These are phyloP conservation scores for Phytophthora colocasiae DNA, from an alignment of 352 stramenopile genomes.

Conservation along the genomic window DNA sequence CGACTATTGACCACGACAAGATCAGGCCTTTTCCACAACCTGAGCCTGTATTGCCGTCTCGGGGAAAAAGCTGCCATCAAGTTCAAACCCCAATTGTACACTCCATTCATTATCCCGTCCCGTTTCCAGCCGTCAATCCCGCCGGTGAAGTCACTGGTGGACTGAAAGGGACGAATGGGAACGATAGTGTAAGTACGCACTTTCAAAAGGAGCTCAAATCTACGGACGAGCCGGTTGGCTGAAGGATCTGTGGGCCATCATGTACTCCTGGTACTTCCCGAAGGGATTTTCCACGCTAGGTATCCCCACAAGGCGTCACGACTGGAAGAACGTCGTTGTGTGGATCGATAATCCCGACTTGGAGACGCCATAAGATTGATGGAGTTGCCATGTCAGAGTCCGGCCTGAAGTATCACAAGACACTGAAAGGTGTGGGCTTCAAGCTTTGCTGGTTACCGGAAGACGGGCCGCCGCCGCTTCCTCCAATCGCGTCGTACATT, in stretches of 20 bases:
- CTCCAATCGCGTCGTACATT: neutral
- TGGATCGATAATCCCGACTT: neutral
- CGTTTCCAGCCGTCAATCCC: neutral
- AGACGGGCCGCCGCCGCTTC: neutral
- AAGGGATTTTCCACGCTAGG: neutral
- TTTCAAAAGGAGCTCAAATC: neutral
- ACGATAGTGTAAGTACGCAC: neutral
- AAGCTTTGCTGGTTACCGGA: neutral
- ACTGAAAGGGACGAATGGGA: neutral
- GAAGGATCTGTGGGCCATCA: slow-evolving; percentile 1
- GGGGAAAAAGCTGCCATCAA: slow-evolving; percentile 3
- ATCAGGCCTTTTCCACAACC: neutral
- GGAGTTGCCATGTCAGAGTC: neutral
- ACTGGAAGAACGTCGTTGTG: neutral
- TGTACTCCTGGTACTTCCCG: slow-evolving; percentile 17
- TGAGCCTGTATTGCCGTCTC: neutral
- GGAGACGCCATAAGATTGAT: neutral
- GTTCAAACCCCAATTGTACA: neutral
- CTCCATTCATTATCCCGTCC: neutral
- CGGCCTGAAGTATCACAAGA: neutral
- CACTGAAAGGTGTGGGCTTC: neutral
- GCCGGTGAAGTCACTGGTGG: neutral
- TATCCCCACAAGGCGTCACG: neutral
- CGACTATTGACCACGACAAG: too few species aligned
- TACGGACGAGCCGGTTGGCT: neutral